phyloP scores from a whole-genome alignment of 148 eudicot genomes.

The Rhododendron ovatum region DNA sequence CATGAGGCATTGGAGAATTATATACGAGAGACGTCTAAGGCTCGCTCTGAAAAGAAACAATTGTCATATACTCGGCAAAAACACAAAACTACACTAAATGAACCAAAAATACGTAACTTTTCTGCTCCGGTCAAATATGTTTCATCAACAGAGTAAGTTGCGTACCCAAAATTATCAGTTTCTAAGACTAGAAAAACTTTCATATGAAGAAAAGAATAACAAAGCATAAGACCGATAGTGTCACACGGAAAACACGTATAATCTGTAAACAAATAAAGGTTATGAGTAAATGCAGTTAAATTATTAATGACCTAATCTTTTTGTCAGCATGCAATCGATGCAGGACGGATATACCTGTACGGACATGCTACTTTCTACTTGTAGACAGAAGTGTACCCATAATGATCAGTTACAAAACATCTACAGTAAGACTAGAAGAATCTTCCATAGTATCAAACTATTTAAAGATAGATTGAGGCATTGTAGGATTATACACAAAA shows the following conservation, averaged over 20 bases:
- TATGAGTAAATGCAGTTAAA: background rate
- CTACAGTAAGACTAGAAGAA: background rate
- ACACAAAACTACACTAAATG: background rate
- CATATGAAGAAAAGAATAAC: background rate
- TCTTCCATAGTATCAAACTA: background rate
- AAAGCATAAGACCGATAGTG: background rate
- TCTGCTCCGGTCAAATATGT: background rate
- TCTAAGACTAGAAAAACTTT: background rate
- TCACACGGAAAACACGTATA: background rate
- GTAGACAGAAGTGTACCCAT: background rate
- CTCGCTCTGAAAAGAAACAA: background rate
- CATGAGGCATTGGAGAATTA: background rate
- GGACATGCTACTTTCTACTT: background rate
- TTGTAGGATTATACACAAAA: background rate
- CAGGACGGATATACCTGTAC: background rate
- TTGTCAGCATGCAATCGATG: background rate
- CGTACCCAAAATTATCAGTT: background rate
- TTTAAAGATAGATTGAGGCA: background rate
- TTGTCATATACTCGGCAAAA: background rate
- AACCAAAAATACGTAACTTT: background rate
- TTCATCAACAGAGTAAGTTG: background rate
- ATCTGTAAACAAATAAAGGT: background rate
- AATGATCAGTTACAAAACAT: background rate
- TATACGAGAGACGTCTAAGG: background rate
- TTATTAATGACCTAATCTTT: background rate